Conservation (phyloP, 352 stramenopile genomes). For the Thalassiosira mediterranea region DNA sequence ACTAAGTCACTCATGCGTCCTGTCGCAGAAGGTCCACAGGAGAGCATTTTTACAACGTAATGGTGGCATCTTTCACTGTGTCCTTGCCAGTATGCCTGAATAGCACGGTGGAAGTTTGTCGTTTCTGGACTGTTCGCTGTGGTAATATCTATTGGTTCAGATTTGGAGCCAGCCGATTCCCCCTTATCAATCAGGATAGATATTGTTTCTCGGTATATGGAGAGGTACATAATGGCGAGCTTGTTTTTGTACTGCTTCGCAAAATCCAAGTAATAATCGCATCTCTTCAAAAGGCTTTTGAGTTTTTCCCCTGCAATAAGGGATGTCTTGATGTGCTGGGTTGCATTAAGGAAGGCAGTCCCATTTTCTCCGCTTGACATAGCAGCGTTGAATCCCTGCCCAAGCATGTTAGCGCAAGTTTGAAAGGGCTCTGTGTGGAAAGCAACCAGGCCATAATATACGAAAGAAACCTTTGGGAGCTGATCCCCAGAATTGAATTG, state of each 20-base stretch:
- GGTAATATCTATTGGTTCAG: no score
- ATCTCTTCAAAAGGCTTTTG: background rate
- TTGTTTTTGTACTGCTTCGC: background rate
- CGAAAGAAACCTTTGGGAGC: background rate
- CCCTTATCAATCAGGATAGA: constrained; percentile 4
- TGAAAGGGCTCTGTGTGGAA: background rate
- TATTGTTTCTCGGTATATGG: constrained; percentile 10
- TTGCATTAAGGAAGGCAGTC: background rate
- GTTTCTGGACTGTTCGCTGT: background rate
- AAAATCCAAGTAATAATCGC: constrained; percentile 5
- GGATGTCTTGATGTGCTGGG: constrained; percentile 4
- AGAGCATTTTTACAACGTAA: constrained; percentile 14
- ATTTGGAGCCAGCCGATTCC: background rate
- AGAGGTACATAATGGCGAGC: constrained; percentile 2
- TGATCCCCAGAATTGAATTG: background rate
- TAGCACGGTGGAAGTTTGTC: background rate
- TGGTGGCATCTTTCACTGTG: constrained; percentile 9
- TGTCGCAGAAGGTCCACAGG: background rate
- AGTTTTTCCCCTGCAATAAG: constrained; percentile 7
- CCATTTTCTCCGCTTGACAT: background rate
- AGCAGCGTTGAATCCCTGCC: constrained; percentile 5
- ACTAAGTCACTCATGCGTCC: constrained; percentile 17
- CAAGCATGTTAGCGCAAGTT: constrained; percentile 1
- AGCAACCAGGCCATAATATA: background rate
- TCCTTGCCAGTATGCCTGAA: background rate